Percentiles rank a stretch among this genome's conserved stretches.
Conservation (phyloP, 1,139 yeast species). For the Nakaseomyces uthaithaninus region DNA sequence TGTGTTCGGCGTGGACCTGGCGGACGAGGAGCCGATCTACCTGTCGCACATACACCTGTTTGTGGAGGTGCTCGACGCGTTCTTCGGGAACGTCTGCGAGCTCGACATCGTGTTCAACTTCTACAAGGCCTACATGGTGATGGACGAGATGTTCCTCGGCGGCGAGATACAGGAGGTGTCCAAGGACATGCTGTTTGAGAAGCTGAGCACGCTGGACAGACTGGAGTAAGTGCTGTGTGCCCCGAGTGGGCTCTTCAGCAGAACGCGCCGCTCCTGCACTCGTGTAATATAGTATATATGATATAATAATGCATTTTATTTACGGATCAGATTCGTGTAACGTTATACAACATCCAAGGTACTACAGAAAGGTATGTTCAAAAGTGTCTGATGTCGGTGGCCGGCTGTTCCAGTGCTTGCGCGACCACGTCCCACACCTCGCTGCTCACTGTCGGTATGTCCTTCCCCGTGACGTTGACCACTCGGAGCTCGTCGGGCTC, state of each 20-base stretch:
- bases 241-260: too few species aligned
- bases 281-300: too few species aligned
- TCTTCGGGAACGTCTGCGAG: slow-evolving; percentile 90
- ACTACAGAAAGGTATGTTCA: too few species aligned
- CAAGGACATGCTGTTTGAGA: slow-evolving; percentile 46
- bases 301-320: neutral
- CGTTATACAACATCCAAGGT: too few species aligned
- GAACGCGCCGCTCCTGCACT: too few species aligned
- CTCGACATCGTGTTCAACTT: slow-evolving; percentile 80
- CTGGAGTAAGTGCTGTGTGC: slow-evolving; percentile 35
- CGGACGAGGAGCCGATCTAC: slow-evolving; percentile 67
- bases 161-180: slow-evolving; percentile 75
- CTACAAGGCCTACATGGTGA: slow-evolving; percentile 57
- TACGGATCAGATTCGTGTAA: too few species aligned
- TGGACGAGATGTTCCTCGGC: slow-evolving; percentile 70
- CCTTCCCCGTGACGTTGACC: slow-evolving; percentile 52
- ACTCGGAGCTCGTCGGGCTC: slow-evolving; percentile 19
- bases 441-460: slow-evolving; percentile 48
- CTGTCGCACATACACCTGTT: slow-evolving; percentile 80
- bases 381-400: slow-evolving; percentile 10
- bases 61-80: slow-evolving; percentile 80
- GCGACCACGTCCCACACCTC: slow-evolving; percentile 11
- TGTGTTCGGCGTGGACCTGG: slow-evolving; percentile 64
- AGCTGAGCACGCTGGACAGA: slow-evolving; percentile 45
- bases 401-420: slow-evolving; percentile 4